Evolutionary conservation across 192 early-diverging fungal genomes (phyloP).

Genomic region (Entomortierella chlamydospora): DNA sequence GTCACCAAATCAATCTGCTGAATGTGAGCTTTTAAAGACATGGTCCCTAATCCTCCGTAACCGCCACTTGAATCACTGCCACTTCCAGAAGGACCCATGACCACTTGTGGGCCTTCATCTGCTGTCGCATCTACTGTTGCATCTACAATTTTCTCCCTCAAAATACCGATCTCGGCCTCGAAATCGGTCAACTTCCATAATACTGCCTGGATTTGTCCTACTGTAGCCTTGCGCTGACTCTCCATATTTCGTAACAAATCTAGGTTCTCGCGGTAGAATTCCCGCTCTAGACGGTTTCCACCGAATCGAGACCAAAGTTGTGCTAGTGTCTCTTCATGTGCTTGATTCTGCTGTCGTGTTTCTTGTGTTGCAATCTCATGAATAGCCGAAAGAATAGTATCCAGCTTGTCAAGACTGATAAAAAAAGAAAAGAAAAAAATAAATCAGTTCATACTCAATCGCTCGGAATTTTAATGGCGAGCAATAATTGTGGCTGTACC

Average conservation of each 20-base stretch:
- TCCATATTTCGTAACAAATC: constrained; percentile 52
- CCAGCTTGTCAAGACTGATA: constrained; percentile 51
- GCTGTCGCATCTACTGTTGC: constrained; percentile 20
- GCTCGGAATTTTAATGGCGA: neutral
- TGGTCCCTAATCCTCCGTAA: neutral
- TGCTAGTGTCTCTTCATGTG: constrained; percentile 37
- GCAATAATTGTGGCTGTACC: neutral
- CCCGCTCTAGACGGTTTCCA: constrained; percentile 39
- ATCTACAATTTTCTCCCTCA: constrained; percentile 55
- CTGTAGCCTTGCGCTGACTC: constrained; percentile 53
- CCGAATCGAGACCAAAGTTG: constrained; percentile 48
- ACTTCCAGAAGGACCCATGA: neutral
- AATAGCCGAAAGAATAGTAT: constrained; percentile 53
- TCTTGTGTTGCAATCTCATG: constrained; percentile 61
- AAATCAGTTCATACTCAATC: too few relatives aligned
- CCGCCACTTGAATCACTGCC: neutral
- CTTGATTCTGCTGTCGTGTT: constrained; percentile 40
- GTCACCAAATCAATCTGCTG: constrained; percentile 44
- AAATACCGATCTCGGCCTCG: constrained; percentile 63
- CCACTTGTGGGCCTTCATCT: neutral
- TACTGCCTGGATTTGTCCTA: constrained; percentile 52
- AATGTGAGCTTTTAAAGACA: constrained; percentile 27
- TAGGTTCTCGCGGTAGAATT: constrained; percentile 56
- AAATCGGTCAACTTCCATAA: constrained; percentile 61
- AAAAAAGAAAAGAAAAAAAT: constrained; percentile 6